A percentile compares a stretch with the other conserved stretches of the same genome.
Evolutionary conservation across 2,329 filamentous ascomycete species (phyloP).

Genomic region (Calonectria pseudoturangicola): DNA sequence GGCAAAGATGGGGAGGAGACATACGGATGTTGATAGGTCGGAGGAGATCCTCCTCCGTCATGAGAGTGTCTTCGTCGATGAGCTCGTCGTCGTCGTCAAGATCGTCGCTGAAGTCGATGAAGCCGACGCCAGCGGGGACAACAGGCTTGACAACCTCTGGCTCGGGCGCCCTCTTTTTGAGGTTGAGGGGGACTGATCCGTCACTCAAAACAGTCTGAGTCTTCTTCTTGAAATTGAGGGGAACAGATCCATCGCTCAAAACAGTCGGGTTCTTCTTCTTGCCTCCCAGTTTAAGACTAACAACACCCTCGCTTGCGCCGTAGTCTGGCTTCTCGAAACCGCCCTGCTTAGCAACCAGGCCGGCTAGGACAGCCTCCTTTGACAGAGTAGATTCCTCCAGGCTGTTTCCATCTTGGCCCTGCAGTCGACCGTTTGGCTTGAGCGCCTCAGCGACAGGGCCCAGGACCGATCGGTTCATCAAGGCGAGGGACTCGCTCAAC

Average conservation of each 20-base stretch:
- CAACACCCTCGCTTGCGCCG: constrained; percentile 74
- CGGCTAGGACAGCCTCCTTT: constrained; percentile 89
- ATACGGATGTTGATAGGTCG: constrained; percentile 87
- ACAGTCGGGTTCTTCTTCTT: constrained; percentile 58
- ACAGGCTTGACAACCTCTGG: constrained; percentile 62
- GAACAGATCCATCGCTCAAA: constrained; percentile 51
- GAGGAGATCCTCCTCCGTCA: constrained; percentile 89
- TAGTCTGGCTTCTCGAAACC: constrained; percentile 85
- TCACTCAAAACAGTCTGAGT: constrained; percentile 46
- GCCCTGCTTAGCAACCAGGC: constrained; percentile 78
- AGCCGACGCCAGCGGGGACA: constrained; percentile 76
- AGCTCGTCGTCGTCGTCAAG: constrained; percentile 87
- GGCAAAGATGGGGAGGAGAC: constrained; percentile 61
- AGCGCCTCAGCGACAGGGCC: constrained; percentile 81
- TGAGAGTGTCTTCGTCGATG: constrained; percentile 91
- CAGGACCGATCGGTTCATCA: constrained; percentile 82
- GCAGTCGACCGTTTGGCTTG: constrained; percentile 80
- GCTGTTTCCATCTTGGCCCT: constrained; percentile 82
- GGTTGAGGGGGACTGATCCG: constrained; percentile 53
- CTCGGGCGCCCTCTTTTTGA: constrained; percentile 65
- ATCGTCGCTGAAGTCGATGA: constrained; percentile 81
- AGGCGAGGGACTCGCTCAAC: constrained; percentile 76
- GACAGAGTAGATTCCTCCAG: constrained; percentile 59
- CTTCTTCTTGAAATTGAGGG: constrained; percentile 61
- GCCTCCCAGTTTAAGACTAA: constrained; percentile 66